phyloP scores from a whole-genome alignment of 768 basidiomycete species.

The Chalciporus chontae region DNA sequence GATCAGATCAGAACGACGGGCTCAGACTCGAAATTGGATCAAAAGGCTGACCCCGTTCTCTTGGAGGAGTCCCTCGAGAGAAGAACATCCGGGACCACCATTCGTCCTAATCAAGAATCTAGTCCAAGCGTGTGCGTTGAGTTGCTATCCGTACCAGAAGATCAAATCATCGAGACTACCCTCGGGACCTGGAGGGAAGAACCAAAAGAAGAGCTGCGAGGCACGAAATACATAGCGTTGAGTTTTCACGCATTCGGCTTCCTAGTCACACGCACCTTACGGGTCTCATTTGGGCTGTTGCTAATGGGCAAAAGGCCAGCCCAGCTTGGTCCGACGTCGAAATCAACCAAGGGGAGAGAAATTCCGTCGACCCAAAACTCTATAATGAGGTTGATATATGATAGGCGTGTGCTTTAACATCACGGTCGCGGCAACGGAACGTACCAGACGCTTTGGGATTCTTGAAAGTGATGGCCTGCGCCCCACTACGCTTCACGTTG shows the following conservation, averaged over 20 bases:
- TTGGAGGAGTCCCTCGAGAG: slow-evolving; percentile 65
- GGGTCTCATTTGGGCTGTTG: slow-evolving; percentile 52
- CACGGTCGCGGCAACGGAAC: not conserved
- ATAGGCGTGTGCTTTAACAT: not conserved
- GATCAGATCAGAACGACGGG: slow-evolving; percentile 5
- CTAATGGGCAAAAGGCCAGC: slow-evolving; percentile 73
- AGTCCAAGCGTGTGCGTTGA: not conserved
- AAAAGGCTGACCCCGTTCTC: slow-evolving; percentile 61
- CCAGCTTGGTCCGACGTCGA: slow-evolving; percentile 75
- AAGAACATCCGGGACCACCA: slow-evolving; percentile 79
- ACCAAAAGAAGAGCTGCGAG: slow-evolving; percentile 74
- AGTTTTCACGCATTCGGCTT: not conserved
- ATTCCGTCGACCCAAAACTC: slow-evolving; percentile 71
- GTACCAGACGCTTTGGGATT: slow-evolving; percentile 62
- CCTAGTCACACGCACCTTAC: slow-evolving; percentile 43
- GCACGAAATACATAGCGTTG: not conserved
- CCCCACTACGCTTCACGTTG: slow-evolving; percentile 13
- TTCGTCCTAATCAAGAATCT: slow-evolving; percentile 51
- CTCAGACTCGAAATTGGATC: slow-evolving; percentile 14
- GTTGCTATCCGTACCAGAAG: slow-evolving; percentile 52
- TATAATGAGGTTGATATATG: slow-evolving; percentile 15
- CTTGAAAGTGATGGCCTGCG: slow-evolving; percentile 68
- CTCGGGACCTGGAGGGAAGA: slow-evolving; percentile 73
- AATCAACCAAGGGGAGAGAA: slow-evolving; percentile 63
- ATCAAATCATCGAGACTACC: slow-evolving; percentile 72